Evolutionary conservation across 2,329 filamentous ascomycete genomes (phyloP), one percentile per base, ranked within the genome.

Genomic region (Aspergillus sojae): DNA sequence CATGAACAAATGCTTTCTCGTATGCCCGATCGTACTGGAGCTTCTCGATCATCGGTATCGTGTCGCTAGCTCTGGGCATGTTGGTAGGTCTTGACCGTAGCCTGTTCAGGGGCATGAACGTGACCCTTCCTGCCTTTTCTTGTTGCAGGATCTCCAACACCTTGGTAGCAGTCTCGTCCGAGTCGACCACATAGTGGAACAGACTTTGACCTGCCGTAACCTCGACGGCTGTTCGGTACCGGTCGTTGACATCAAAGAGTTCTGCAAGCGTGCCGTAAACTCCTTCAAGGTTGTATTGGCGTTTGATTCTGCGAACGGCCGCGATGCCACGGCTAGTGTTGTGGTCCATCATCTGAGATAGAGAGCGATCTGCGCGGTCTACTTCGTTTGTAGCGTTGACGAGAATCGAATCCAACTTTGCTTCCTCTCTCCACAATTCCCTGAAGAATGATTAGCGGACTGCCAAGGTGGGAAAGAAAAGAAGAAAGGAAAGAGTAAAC

Each of bases 171-270:
- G 94, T 97, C 46, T 91, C 88, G 65, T 96, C 93, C 57, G 91
- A 94, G 76, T 99, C 94, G 50, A 98, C 94, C 12, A 99, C 89
- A 69, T 97, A 97, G 78, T 99, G 93, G 80, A 99, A 99, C 10
- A 99, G 84, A 75, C 93, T 96, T 67, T 89, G 90, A 21, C 95
- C 95, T 2, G 94, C 95, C 58, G 94, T 95, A 70, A 96, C 93
- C 79, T 99, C 95, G 11, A 96, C 91, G 2, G 95, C 93, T 12
- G 94, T 88, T 65, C 93, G 89, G 79, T 97, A 98, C 59, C 88
- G 86, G 59, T 97, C 93, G 62, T 85, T 88, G 56, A 97, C 93
- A 60, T 93, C 88, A 71, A 98, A 88, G n/a, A 99, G 86, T 76
- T 99, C 96, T 5, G 94, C 94, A 43, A 99, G 80, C 0, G 94